phyloP scores from a whole-genome alignment of 805 yeast genomes.

The Pichia deserticola region DNA sequence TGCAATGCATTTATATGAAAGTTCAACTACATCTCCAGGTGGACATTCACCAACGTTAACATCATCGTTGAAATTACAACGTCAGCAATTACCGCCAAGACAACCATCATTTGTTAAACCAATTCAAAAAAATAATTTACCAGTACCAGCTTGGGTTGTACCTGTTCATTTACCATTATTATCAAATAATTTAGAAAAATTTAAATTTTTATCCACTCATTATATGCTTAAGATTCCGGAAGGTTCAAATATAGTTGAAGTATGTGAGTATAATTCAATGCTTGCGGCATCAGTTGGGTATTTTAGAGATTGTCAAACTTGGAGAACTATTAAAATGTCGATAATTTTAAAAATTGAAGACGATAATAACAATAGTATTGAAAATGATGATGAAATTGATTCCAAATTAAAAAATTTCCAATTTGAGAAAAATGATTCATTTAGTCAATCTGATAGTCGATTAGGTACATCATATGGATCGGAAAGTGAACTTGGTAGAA shows the following conservation, averaged over 20 bases:
- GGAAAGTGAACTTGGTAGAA: conserved; percentile 5
- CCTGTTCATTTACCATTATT: conserved; percentile 38
- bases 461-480: conserved; percentile 20
- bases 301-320: conserved; percentile 52
- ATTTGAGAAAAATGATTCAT: conserved; percentile 16
- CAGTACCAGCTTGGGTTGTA: conserved; percentile 29
- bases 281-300: conserved; percentile 45
- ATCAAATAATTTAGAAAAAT: conserved; percentile 34
- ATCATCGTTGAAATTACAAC: conserved; percentile 7
- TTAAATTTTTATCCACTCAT: conserved; percentile 42
- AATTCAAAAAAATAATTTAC: background rate
- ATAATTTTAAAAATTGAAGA: conserved; percentile 28
- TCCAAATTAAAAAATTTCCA: conserved; percentile 7
- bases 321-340: conserved; percentile 51
- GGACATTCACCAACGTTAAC: conserved; percentile 4
- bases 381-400: conserved; percentile 10
- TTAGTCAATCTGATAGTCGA: conserved; percentile 9
- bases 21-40: background rate
- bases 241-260: conserved; percentile 44
- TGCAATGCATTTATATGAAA: conserved; percentile 6
- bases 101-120: conserved; percentile 14
- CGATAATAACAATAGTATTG: background rate
- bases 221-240: conserved; percentile 41
- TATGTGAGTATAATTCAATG: conserved; percentile 50
- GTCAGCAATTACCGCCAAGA: conserved; percentile 15